Conservation (phyloP, 805 yeast species). For the Ogataea pignaliae region DNA sequence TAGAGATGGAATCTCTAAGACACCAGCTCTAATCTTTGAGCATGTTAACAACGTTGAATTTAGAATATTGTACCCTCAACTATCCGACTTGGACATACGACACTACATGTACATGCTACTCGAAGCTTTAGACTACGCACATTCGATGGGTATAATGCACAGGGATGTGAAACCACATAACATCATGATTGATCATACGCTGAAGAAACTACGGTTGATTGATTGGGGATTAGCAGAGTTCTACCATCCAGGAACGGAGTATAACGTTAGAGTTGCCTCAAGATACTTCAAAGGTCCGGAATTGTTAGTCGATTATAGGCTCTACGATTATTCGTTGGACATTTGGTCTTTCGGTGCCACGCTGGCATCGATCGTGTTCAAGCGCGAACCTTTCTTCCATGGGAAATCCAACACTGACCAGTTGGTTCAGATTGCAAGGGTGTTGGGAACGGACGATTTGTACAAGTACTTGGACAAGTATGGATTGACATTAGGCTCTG, state of each 20-base stretch:
- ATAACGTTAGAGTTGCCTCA: slow-evolving; percentile 91
- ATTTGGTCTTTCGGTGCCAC: slow-evolving; percentile 94
- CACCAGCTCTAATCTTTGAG: slow-evolving; percentile 86
- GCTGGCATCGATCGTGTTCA: slow-evolving; percentile 85
- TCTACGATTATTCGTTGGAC: slow-evolving; percentile 88
- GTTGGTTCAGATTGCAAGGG: slow-evolving; percentile 81
- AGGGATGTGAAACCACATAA: slow-evolving; percentile 95
- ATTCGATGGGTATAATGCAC: slow-evolving; percentile 94
- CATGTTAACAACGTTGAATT: slow-evolving; percentile 80
- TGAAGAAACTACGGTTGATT: slow-evolving; percentile 66
- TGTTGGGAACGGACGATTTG: slow-evolving; percentile 80
- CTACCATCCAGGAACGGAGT: slow-evolving; percentile 84
- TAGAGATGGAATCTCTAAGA: slow-evolving; percentile 71
- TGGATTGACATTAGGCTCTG: slow-evolving; percentile 63
- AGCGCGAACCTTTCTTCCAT: slow-evolving; percentile 88
- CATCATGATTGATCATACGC: slow-evolving; percentile 86
- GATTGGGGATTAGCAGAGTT: slow-evolving; percentile 98
- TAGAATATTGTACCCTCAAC: slow-evolving; percentile 73
- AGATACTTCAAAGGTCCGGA: slow-evolving; percentile 94
- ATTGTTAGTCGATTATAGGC: slow-evolving; percentile 75
- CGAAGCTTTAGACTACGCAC: slow-evolving; percentile 82
- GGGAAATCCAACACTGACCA: slow-evolving; percentile 92
- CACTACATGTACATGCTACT: slow-evolving; percentile 78
- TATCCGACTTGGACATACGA: slow-evolving; percentile 70
- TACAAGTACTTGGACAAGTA: slow-evolving; percentile 67